Evolutionary conservation across 495 filamentous ascomycete genomes (phyloP), one percentile per base, ranked within the genome.

Genomic region (Trichoderma parareesei): DNA sequence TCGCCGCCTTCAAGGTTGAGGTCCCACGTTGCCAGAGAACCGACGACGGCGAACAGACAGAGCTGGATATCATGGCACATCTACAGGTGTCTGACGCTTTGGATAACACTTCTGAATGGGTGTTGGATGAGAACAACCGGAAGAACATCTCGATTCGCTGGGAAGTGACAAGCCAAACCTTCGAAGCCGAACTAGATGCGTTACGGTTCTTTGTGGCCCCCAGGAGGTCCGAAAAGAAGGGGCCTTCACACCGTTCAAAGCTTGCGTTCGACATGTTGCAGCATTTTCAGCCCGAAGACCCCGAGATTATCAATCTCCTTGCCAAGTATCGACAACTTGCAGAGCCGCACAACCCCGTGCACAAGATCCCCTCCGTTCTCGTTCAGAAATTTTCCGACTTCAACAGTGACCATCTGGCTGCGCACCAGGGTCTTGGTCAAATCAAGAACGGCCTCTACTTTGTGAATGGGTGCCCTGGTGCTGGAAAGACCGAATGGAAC

Each of bases 401-500:
- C 38, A 60, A 65, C 49, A 1, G 40, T 9, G 63, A 65, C 18
- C 63, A 65, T 35, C 0, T 33, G 38, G 33, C 38, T 5, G 63
- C 63, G 3, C 43, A 65, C 33, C 43, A 67, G 1, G 64, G 65
- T 1, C 65, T 72, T 27, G 20, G 35, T 11, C 61, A 63, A 3
- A 49, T 72, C 27, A 62, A 63, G 11, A 67, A 64, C 27, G 69
- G 67, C 7, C 49, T 70, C 14, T 64, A 53, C 13, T 64, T 72
- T 8, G 62, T 72, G 10, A 67, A 67, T 11, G 71, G 71, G 0
- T 66, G 71, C 38, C 71, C 71, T n/a, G 71, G 71, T 5, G 67
- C 69, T 0, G 71, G 71, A 9, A 72, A 72, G 16, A 70, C 71
- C 0, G 65, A 70, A 14, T 72, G 67, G 64, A 70, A 68, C 27